A percentile compares a stretch with the other conserved stretches of the same genome.
Conservation (phyloP, 116 monocot genomes). For the Iris pallida region DNA sequence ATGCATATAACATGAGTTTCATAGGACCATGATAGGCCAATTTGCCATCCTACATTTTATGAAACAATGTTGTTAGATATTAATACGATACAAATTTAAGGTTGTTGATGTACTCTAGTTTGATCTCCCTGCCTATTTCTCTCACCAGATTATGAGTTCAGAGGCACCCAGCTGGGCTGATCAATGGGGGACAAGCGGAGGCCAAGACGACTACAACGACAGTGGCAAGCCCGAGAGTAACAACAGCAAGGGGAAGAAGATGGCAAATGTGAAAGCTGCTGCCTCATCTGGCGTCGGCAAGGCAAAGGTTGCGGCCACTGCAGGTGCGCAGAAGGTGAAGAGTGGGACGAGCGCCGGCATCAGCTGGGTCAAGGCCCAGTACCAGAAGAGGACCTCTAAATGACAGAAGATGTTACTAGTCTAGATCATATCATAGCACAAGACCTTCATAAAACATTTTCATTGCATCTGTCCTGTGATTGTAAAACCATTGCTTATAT, state of each 20-base stretch:
- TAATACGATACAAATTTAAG: too few species aligned
- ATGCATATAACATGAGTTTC: too few species aligned
- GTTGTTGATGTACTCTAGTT: too few species aligned
- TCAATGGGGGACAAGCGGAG: conserved; percentile 33
- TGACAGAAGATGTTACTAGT: conserved; percentile 8
- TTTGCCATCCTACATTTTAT: too few species aligned
- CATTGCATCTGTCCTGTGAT: not conserved
- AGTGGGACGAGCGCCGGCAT: conserved; percentile 47
- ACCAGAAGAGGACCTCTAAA: conserved; percentile 68
- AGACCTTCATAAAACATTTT: not conserved
- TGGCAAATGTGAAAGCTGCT: conserved; percentile 32
- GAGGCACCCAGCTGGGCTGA: conserved; percentile 50
- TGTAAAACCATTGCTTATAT: not conserved
- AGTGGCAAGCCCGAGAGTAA: not conserved
- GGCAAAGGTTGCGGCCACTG: conserved; percentile 37
- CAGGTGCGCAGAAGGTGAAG: conserved; percentile 65
- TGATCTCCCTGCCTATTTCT: not conserved
- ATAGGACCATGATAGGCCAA: too few species aligned
- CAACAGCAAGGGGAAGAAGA: conserved; percentile 31
- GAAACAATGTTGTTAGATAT: too few species aligned
- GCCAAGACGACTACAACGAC: conserved; percentile 6
- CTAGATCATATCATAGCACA: too few species aligned
- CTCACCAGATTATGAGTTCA: conserved; percentile 20
- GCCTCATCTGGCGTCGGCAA: conserved; percentile 41
- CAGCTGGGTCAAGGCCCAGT: conserved; percentile 75